Evolutionary conservation across 768 basidiomycete genomes (phyloP).

Genomic region (Leccinum truebloodii): DNA sequence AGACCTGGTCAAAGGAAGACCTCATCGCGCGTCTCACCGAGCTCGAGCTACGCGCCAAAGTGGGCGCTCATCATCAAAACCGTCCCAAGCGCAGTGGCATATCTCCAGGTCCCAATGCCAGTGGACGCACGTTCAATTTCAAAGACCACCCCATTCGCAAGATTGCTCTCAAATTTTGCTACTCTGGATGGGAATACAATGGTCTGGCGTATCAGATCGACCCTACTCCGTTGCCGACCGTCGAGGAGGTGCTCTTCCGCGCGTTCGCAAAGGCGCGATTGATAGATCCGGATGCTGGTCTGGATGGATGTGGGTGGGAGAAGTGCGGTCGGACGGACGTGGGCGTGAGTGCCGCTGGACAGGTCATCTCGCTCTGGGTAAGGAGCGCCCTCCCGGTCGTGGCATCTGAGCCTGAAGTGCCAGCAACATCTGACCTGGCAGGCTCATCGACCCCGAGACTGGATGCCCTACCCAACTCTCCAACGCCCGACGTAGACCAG

Average conservation of each 20-base stretch:
- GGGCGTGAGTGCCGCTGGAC: constrained; percentile 92
- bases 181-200: constrained; percentile 89
- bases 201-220: constrained; percentile 83
- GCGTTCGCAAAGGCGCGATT: constrained; percentile 78
- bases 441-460: neutral
- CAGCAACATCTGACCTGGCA: neutral
- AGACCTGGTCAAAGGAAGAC: constrained; percentile 63
- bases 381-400: constrained; percentile 60
- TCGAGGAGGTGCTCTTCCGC: constrained; percentile 83
- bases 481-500: constrained; percentile 10
- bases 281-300: constrained; percentile 69
- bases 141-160: constrained; percentile 73
- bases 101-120: constrained; percentile 12
- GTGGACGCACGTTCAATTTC: constrained; percentile 59
- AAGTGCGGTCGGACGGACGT: constrained; percentile 93
- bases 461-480: neutral
- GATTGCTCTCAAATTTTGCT: constrained; percentile 92
- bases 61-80: constrained; percentile 12
- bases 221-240: constrained; percentile 79
- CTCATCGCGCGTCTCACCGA: constrained; percentile 64
- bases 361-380: constrained; percentile 91
- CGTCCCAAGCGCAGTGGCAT: constrained; percentile 11
- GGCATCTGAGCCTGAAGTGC: neutral
- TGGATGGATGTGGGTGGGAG: constrained; percentile 89
- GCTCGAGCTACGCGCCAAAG: constrained; percentile 44